These are phyloP conservation scores for Rutstroemia sp. DNA, from an alignment of 2,329 filamentous ascomycete species.

Conservation along the genomic window DNA sequence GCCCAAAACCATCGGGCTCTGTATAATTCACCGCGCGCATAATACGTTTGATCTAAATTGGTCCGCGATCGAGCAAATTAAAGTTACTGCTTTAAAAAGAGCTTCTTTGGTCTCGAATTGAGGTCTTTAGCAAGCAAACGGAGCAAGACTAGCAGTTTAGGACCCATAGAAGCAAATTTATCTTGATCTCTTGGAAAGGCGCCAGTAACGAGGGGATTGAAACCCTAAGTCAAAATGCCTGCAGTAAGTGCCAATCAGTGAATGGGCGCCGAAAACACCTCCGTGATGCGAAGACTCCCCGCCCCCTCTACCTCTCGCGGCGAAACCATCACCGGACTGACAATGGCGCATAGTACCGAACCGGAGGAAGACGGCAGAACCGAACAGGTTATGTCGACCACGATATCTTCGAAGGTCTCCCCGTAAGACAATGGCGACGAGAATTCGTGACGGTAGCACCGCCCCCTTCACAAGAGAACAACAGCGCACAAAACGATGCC, in stretches of 20 bases:
- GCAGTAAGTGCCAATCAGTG: conserved; percentile 3
- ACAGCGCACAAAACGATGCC: conserved; percentile 51
- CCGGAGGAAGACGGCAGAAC: conserved; percentile 24
- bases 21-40: no score
- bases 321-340: background rate
- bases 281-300: background rate
- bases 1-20: no score
- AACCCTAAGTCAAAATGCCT: background rate
- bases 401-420: conserved; percentile 50
- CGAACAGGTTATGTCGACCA: conserved; percentile 41
- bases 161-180: no score
- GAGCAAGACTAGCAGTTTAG: no score
- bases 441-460: conserved; percentile 62
- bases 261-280: background rate
- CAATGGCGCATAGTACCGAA: conserved; percentile 22
- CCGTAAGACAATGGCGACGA: conserved; percentile 84
- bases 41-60: no score
- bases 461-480: conserved; percentile 54
- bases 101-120: no score
- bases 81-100: no score
- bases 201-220: no score
- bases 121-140: no score
- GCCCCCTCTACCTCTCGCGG: background rate
- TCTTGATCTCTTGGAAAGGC: no score
- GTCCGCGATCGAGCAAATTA: no score